phyloP scores from a whole-genome alignment of 768 basidiomycete genomes.

The Lactarius quietus region DNA sequence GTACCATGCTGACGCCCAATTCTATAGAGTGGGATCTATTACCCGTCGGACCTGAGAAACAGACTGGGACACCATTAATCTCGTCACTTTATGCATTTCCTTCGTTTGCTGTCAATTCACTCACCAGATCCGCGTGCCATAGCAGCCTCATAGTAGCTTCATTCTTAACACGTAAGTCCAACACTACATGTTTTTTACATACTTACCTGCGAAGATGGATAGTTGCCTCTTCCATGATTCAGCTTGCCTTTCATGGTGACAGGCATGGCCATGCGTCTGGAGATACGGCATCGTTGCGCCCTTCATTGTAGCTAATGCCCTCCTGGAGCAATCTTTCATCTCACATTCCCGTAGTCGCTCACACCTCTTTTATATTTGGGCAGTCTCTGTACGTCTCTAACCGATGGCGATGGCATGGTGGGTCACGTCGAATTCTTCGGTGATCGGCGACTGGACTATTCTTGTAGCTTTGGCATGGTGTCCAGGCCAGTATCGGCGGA shows the following conservation, averaged over 20 bases:
- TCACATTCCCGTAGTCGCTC: conserved; percentile 72
- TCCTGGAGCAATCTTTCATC: conserved; percentile 71
- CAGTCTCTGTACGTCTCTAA: conserved; percentile 74
- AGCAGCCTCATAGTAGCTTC: conserved; percentile 80
- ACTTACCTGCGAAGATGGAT: conserved; percentile 52
- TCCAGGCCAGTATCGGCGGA: conserved; percentile 81
- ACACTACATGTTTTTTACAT: not conserved
- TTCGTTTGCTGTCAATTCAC: conserved; percentile 6
- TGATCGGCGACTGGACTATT: not conserved
- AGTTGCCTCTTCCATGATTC: conserved; percentile 74
- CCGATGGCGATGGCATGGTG: conserved; percentile 68
- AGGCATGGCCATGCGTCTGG: conserved; percentile 81
- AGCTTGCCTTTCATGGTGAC: conserved; percentile 76
- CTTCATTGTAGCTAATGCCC: conserved; percentile 74
- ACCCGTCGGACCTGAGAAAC: conserved; percentile 60
- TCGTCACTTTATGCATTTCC: conserved; percentile 54
- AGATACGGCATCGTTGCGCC: conserved; percentile 43
- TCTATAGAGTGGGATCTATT: conserved; percentile 60
- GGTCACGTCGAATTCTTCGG: conserved; percentile 28
- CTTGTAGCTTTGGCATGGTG: conserved; percentile 66
- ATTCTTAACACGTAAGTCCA: conserved; percentile 66
- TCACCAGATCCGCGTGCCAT: conserved; percentile 14
- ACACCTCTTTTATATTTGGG: conserved; percentile 77
- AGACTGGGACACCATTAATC: conserved; percentile 68
- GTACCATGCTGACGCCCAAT: not conserved